These are phyloP conservation scores for Ormosia semicastrata DNA, from an alignment of 306 rosid species.

Conservation along the genomic window DNA sequence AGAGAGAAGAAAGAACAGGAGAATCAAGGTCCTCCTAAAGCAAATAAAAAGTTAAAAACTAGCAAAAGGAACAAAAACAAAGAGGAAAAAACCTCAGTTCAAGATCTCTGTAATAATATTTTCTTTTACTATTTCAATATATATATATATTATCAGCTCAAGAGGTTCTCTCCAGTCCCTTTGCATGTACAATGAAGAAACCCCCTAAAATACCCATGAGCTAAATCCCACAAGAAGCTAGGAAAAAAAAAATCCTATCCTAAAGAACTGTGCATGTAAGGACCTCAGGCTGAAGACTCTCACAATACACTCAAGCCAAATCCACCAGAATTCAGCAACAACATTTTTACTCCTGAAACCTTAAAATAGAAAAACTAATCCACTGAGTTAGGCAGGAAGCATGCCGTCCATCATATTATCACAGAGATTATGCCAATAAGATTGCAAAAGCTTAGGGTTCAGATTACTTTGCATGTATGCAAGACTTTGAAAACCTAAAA, in stretches of 20 bases:
- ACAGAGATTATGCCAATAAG: not conserved
- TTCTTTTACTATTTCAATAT: not conserved
- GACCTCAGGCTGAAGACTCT: not conserved
- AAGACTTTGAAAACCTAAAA: not conserved
- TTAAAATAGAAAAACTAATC: not conserved
- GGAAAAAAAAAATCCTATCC: not conserved
- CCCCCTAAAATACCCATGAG: not conserved
- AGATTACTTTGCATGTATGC: not conserved
- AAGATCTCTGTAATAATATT: not conserved
- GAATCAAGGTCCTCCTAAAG: not conserved
- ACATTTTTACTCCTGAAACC: not conserved
- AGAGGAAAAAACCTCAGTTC: not conserved
- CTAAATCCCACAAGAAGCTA: not conserved
- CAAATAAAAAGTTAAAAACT: not conserved
- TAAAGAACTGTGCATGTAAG: not conserved
- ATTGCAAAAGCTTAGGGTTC: no score
- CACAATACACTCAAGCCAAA: not conserved
- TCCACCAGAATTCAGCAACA: not conserved
- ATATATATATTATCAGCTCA: not conserved
- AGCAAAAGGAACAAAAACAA: not conserved
- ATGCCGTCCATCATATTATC: not conserved
- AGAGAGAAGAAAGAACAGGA: not conserved
- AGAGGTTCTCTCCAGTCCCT: not conserved
- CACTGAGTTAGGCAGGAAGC: not conserved
- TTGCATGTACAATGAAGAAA: not conserved